phyloP scores from a whole-genome alignment of 2,329 filamentous ascomycete species.

The Meredithiella fracta region DNA sequence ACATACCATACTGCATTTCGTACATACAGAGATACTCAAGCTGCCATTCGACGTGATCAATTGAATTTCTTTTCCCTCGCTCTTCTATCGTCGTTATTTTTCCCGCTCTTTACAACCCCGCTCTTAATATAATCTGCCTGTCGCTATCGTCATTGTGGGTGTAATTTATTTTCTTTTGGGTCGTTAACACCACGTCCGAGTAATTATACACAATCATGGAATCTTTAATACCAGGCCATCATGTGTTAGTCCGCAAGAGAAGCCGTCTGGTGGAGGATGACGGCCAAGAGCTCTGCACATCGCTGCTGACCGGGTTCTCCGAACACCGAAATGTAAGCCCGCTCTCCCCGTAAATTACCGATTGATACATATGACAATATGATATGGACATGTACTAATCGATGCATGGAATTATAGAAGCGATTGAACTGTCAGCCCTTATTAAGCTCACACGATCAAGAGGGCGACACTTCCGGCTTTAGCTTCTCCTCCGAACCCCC shows the following conservation, averaged over 20 bases:
- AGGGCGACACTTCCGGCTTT: background rate
- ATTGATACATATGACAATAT: background rate
- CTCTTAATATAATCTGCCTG: background rate
- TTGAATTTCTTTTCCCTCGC: no score
- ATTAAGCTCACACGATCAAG: background rate
- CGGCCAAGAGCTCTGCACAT: constrained; percentile 5
- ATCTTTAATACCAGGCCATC: constrained; percentile 7
- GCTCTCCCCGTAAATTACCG: background rate
- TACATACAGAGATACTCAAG: no score
- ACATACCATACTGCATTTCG: no score
- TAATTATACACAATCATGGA: constrained; percentile 5
- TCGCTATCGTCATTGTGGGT: background rate
- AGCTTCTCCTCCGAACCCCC: constrained; percentile 17
- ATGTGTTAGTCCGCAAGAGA: constrained; percentile 13
- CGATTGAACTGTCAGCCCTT: constrained; percentile 12
- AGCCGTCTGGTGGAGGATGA: constrained; percentile 12
- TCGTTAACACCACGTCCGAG: background rate
- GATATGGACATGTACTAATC: background rate
- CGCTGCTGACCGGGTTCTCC: constrained; percentile 5
- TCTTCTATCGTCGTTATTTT: background rate
- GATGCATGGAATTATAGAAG: constrained; percentile 5
- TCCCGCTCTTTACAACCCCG: background rate
- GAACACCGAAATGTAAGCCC: constrained; percentile 14
- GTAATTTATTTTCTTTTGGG: background rate
- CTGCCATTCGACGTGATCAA: background rate